Evolutionary conservation across 768 basidiomycete genomes (phyloP), one percentile per base, ranked within the genome.

Genomic region (Boletus tylopilopsis): DNA sequence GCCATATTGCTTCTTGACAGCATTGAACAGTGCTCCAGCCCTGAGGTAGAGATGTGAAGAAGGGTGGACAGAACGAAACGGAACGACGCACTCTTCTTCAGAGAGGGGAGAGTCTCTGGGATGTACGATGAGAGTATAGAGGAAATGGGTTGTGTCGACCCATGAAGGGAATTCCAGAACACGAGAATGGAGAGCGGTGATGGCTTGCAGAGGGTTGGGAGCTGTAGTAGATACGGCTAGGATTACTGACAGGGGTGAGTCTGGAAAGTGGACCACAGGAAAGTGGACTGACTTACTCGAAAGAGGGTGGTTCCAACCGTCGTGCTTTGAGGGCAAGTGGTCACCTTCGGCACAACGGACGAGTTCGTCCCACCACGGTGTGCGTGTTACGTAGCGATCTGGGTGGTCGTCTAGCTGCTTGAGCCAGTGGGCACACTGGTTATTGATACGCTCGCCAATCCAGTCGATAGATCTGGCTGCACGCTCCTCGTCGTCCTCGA

Each of bases 341-440:
- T 92, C 88, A 1, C 87, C 88, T 62, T 92, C 85, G 1, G 78
- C 75, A 64, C 90, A 93, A 11, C 81, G 76, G 58, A 77, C 74
- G 33, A 93, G 74, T 63, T 93, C 90, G 54, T 90, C 85, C 90
- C 90, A 93, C 90, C 90, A 93, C 1, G 89, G 90, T 10, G 87
- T 81, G 42, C 78, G 71, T 37, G 70, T 47, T 1, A 58, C 41
- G 35, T 77, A 70, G 32, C 65, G 69, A 38, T 76, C 73, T 11
- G 70, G 71, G 4, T 68, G 50, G 25, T 67, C 72, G 50, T 87
- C 81, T 37, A 83, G 61, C 59, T 87, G 81, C 35, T 82, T 80
- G 25, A 88, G 76, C 90, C 90, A 93, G 62, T 75, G 78, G 8
- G 76, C 67, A 50, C 82, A 83, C 49, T 81, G 76, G 53, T 73